These are phyloP conservation scores for Rhodomyrtus tomentosa DNA, from an alignment of 345 rosid genomes.

Conservation along the genomic window DNA sequence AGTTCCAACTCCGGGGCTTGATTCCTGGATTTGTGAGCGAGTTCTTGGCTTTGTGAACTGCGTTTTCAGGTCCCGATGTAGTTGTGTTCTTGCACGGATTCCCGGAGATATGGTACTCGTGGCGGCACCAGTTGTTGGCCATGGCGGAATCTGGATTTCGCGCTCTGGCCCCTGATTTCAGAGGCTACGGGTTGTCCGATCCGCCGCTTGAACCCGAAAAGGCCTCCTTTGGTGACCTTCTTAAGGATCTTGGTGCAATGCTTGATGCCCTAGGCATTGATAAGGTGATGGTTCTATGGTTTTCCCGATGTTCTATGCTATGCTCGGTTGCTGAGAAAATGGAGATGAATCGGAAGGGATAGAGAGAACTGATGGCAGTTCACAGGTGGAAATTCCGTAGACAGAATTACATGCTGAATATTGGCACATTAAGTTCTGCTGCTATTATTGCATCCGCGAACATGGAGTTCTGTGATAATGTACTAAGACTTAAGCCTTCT, in stretches of 20 bases:
- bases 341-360: not conserved
- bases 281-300: slow-evolving; percentile 11
- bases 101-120: slow-evolving; percentile 61
- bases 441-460: not conserved
- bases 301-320: not conserved
- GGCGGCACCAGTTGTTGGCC: slow-evolving; percentile 54
- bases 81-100: slow-evolving; percentile 52
- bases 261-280: slow-evolving; percentile 24
- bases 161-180: slow-evolving; percentile 34
- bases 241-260: slow-evolving; percentile 24
- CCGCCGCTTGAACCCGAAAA: slow-evolving; percentile 30
- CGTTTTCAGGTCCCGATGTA: slow-evolving; percentile 13
- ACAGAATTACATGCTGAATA: not conserved
- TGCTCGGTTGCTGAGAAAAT: not conserved
- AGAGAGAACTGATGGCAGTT: not conserved
- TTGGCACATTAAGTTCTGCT: not conserved
- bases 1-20: not conserved
- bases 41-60: not conserved
- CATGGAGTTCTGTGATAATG: not conserved
- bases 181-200: slow-evolving; percentile 50
- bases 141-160: slow-evolving; percentile 32
- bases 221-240: slow-evolving; percentile 15
- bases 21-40: not conserved
- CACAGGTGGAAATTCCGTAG: not conserved
- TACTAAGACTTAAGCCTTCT: not conserved